Evolutionary conservation across 2,329 filamentous ascomycete genomes (phyloP), one percentile per base, ranked within the genome.

Genomic region (Rhynchosporium secalis): DNA sequence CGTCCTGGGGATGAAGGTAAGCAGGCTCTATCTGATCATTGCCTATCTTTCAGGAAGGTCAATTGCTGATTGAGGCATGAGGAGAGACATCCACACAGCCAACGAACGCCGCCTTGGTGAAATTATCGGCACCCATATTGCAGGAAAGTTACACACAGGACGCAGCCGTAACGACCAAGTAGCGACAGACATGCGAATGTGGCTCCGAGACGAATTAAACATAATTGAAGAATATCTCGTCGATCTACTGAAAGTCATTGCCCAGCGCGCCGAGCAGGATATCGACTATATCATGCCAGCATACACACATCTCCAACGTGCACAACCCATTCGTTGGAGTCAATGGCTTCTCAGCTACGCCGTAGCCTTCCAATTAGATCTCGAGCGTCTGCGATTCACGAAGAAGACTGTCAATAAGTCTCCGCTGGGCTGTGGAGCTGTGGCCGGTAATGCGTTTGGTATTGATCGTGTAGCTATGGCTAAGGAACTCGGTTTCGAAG

Each of bases 81-180:
- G 51, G 26, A 29, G 15, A 60, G 66, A 70, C n/a, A 88, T 89
- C 65, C 86, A 89, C 75, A 89, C 87, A 1, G 86, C 86, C 62
- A 89, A 90, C 68, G 87, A 90, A 76, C 86, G 88, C 60, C 83
- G 88, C 2, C 77, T 91, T 1, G 89, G 90, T 57, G 92, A 96
- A 79, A 83, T 96, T 66, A 93, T 96, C 66, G 91, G 92, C 71
- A 93, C 90, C 75, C 85, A 92, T 31, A 86, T 90, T 62, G 91
- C 88, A 0, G 92, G 93, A 29, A 96, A 96, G 79, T 84, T 96
- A 62, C 93, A 96, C 77, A 96, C 92, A 2, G 88, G 88, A 48
- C 88, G 93, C 58, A 93, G 89, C 75, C 85, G 92, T 70, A 96
- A 96, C 73, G 92, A 97, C 77, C 92, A 96, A 78, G 86, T 96